phyloP scores from a whole-genome alignment of 768 basidiomycete species.

The Amanita polypyramis region DNA sequence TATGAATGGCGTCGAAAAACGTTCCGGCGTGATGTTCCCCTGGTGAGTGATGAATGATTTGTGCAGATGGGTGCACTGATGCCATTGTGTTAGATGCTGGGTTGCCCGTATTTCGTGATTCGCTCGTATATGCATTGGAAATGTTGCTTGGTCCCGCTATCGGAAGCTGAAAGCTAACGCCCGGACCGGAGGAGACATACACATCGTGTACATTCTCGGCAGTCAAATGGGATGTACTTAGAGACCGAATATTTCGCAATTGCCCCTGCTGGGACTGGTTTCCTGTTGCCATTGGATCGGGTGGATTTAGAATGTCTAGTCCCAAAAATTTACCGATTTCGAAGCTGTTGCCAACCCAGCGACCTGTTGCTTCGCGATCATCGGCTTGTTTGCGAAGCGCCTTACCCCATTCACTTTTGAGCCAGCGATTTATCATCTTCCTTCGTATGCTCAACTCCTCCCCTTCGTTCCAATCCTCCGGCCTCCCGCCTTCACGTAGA shows the following conservation, averaged over 20 bases:
- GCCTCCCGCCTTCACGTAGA: conserved; percentile 49
- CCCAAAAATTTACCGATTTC: conserved; percentile 73
- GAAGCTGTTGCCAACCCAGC: conserved; percentile 69
- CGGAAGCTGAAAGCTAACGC: background rate
- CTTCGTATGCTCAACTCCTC: conserved; percentile 38
- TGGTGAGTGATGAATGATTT: background rate
- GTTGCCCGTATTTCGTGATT: background rate
- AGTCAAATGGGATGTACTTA: background rate
- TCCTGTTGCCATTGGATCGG: conserved; percentile 2
- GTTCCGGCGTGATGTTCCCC: background rate
- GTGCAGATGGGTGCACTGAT: background rate
- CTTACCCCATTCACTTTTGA: conserved; percentile 55
- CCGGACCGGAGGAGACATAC: background rate
- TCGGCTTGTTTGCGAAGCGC: conserved; percentile 27
- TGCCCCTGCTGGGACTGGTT: conserved; percentile 13
- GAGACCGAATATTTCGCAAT: background rate
- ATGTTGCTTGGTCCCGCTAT: background rate
- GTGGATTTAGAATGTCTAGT: conserved; percentile 39
- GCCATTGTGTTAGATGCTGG: background rate
- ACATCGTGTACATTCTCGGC: too few relatives aligned
- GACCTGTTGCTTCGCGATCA: conserved; percentile 20
- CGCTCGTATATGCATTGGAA: background rate
- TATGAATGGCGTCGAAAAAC: background rate
- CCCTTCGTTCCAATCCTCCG: conserved; percentile 56
- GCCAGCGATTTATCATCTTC: conserved; percentile 54